Evolutionary conservation across 164 flowering plant genomes (phyloP).

Genomic region (Chimonanthus salicifolius): DNA sequence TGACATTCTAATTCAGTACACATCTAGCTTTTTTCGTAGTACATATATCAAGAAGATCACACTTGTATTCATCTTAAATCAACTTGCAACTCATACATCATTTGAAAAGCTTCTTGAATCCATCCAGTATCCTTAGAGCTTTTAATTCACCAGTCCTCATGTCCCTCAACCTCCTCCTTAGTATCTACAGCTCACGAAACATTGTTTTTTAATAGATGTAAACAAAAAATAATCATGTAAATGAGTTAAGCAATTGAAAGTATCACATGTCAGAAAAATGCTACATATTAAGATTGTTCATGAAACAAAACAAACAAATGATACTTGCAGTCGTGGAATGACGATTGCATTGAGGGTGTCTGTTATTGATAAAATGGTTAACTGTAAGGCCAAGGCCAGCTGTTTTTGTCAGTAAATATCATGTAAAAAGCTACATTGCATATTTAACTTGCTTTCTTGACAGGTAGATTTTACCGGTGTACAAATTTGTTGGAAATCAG

Average conservation of each 20-base stretch:
- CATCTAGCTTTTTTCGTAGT: no score
- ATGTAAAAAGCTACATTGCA: no score
- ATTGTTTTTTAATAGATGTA: not conserved
- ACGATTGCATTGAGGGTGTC: not conserved
- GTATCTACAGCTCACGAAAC: constrained; percentile 37
- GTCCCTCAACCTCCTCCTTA: constrained; percentile 80
- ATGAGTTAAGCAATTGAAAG: not conserved
- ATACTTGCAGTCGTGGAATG: no score
- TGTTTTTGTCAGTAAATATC: not conserved
- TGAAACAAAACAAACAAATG: not conserved
- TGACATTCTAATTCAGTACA: not conserved
- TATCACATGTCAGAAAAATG: not conserved
- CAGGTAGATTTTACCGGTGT: no score
- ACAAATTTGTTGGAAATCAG: no score
- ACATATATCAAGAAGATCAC: not conserved
- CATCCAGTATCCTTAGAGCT: constrained; percentile 62
- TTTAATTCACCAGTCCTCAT: constrained; percentile 78
- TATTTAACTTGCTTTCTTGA: no score
- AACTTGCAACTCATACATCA: constrained; percentile 12
- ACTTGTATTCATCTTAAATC: not conserved
- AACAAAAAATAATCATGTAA: no score
- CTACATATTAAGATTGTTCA: not conserved
- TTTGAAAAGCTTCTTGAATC: constrained; percentile 64
- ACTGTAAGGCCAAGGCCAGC: not conserved
- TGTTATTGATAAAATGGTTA: not conserved